A percentile compares a stretch with the other conserved stretches of the same genome.
phyloP scores from a whole-genome alignment of 2,329 filamentous ascomycete genomes.

The Gaeumannomyces sp. region DNA sequence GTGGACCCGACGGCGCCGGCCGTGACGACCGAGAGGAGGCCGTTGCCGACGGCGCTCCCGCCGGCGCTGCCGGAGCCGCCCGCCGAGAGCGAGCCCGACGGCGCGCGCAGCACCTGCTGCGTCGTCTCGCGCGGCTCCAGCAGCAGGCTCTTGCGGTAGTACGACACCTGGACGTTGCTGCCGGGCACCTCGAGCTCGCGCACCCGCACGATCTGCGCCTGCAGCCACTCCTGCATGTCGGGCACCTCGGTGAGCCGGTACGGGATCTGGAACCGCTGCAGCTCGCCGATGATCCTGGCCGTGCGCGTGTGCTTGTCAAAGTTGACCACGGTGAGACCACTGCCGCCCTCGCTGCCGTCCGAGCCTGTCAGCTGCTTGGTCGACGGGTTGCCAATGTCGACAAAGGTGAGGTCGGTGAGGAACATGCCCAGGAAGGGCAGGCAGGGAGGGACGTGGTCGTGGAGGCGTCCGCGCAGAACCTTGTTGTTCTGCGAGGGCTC shows the following conservation, averaged over 20 bases:
- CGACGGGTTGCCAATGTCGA: slow-evolving; percentile 87
- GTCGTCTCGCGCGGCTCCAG: slow-evolving; percentile 66
- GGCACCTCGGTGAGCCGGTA: slow-evolving; percentile 77
- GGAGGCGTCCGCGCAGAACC: slow-evolving; percentile 72
- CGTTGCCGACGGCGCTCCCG: slow-evolving; percentile 8
- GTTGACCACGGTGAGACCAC: slow-evolving; percentile 77
- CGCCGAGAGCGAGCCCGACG: not conserved
- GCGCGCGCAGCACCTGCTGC: slow-evolving; percentile 18
- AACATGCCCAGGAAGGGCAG: slow-evolving; percentile 95
- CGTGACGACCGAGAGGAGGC: slow-evolving; percentile 6
- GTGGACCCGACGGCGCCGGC: not conserved
- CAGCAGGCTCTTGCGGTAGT: slow-evolving; percentile 77
- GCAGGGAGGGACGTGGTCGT: slow-evolving; percentile 84
- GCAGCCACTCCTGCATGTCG: slow-evolving; percentile 90
- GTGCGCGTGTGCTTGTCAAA: slow-evolving; percentile 96
- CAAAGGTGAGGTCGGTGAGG: slow-evolving; percentile 90
- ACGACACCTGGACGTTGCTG: slow-evolving; percentile 50
- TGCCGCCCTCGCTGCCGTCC: slow-evolving; percentile 33
- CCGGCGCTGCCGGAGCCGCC: not conserved
- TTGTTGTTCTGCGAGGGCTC: slow-evolving; percentile 90
- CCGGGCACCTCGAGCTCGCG: slow-evolving; percentile 48
- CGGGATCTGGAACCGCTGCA: slow-evolving; percentile 93
- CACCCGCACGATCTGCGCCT: slow-evolving; percentile 72
- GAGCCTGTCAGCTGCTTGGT: slow-evolving; percentile 65
- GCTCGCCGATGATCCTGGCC: slow-evolving; percentile 88